Conservation (phyloP, 2,329 filamentous ascomycete species). For the Samsoniella hepiali region DNA sequence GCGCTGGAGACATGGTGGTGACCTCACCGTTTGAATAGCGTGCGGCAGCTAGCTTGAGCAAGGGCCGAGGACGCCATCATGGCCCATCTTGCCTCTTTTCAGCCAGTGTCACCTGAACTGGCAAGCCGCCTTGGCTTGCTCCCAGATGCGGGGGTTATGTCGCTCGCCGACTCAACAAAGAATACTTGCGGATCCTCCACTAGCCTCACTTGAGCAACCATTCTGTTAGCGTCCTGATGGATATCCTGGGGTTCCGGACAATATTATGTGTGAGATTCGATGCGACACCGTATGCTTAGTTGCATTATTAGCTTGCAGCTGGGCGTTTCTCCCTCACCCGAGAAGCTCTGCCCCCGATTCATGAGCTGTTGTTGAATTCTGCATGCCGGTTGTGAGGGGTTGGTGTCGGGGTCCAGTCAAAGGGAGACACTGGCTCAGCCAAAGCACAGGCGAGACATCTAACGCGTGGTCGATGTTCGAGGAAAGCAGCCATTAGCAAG, state of each 20-base stretch:
- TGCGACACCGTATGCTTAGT: not conserved
- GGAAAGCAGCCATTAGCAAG: not conserved
- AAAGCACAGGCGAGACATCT: constrained; percentile 5
- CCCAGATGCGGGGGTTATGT: constrained; percentile 12
- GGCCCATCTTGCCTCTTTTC: constrained; percentile 16
- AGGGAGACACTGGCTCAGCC: not conserved
- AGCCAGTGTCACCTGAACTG: constrained; percentile 16
- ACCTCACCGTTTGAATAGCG: constrained; percentile 6
- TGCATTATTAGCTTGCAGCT: not conserved
- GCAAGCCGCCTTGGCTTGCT: constrained; percentile 11
- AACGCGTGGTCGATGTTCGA: not conserved
- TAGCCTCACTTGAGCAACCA: not conserved
- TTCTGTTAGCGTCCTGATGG: not conserved
- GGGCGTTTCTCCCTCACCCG: not conserved
- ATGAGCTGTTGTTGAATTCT: not conserved
- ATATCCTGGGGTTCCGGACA: not conserved
- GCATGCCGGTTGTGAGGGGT: not conserved
- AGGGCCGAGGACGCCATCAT: constrained; percentile 9
- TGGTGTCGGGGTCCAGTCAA: not conserved
- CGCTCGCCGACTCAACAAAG: not conserved
- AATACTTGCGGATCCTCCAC: not conserved
- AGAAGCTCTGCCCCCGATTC: not conserved
- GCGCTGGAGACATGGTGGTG: not conserved
- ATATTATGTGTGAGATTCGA: not conserved
- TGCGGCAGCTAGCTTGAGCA: not conserved